Base-by-base conservation (phyloP, 805 yeast genomes). In the Henningerozyma blattae region DNA sequence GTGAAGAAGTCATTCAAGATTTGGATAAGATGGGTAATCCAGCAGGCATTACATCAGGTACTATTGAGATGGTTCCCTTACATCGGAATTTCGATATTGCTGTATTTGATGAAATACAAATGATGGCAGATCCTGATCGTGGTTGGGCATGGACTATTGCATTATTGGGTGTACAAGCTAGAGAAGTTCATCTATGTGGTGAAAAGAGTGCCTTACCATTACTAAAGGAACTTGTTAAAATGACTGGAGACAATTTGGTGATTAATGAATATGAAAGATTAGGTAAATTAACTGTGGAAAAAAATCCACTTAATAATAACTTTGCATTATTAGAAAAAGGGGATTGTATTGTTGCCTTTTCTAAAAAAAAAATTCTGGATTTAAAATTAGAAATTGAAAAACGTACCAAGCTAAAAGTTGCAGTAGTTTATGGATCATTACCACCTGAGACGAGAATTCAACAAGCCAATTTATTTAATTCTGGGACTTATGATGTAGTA, bases 101-200 rank as follows among this genome's bases (percentile, higher is more conserved):
- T 34, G 87, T 91, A 15, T 70, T 91, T 18, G 98, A 91, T 61
- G 98, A 91, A 54, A 89, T 91, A 43, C 98, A 91, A 55, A 86
- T 91, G 97, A 75, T 91, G 45, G 75, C 72, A 2, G 95, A 87
- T 49, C 61, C 62, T 6, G 61, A 60, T 14, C 60, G 99, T 42
- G 99, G 99, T 0, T 75, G 82, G 61, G 94, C 95, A 0, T 91
- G 98, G 97, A 80, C 96, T 0, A 75, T 75, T 44, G 96, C 94
- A 0, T 61, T 91, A 1, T 60, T 91, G 22, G 97, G 97, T 4
- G 91, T 77, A 0, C 70, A 71, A 38, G 93, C 96, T 4, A 74
- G 74, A 35, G 94, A 85, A 42, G 63, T 91, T 2, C 97, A 91
- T 60, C 50, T 89, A 5, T 91, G 99, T 61, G 99, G 99, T 26